phyloP scores from a whole-genome alignment of 495 filamentous ascomycete species.

The Aspergillus sparsus region DNA sequence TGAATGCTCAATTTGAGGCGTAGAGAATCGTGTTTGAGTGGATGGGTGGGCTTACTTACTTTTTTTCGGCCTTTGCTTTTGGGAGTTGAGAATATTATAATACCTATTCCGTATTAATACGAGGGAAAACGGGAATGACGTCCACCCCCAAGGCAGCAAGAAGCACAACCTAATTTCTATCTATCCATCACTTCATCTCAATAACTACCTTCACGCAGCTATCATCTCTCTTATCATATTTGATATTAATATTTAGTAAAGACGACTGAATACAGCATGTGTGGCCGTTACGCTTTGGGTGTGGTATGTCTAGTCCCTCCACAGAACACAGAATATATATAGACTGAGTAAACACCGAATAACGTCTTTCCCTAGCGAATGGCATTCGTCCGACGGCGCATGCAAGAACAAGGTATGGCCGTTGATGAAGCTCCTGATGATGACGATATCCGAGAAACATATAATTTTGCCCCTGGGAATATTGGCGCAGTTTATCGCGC shows the following conservation, averaged over 20 bases:
- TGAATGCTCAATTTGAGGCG: no score
- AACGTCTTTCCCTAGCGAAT: conserved; percentile 41
- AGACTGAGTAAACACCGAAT: background rate
- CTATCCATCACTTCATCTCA: no score
- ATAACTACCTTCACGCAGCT: no score
- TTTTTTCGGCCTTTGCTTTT: no score
- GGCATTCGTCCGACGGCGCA: conserved; percentile 66
- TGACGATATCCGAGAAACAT: conserved; percentile 71
- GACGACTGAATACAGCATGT: conserved; percentile 56
- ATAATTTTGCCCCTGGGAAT: conserved; percentile 91
- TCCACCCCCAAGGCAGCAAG: no score
- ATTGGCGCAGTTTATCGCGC: conserved; percentile 86
- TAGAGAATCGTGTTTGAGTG: no score
- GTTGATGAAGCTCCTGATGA: conserved; percentile 78
- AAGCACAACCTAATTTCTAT: no score
- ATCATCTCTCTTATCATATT: background rate
- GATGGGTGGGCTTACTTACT: no score
- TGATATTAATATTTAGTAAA: no score
- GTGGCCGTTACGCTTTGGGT: conserved; percentile 79
- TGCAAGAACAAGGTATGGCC: conserved; percentile 73
- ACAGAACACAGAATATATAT: conserved; percentile 9
- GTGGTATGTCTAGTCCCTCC: conserved; percentile 56
- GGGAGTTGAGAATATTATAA: no score
- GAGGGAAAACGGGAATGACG: no score
- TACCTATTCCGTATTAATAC: no score